These are phyloP conservation scores for Leptographium wingfieldii DNA, from an alignment of 2,329 filamentous ascomycete species.

Conservation along the genomic window DNA sequence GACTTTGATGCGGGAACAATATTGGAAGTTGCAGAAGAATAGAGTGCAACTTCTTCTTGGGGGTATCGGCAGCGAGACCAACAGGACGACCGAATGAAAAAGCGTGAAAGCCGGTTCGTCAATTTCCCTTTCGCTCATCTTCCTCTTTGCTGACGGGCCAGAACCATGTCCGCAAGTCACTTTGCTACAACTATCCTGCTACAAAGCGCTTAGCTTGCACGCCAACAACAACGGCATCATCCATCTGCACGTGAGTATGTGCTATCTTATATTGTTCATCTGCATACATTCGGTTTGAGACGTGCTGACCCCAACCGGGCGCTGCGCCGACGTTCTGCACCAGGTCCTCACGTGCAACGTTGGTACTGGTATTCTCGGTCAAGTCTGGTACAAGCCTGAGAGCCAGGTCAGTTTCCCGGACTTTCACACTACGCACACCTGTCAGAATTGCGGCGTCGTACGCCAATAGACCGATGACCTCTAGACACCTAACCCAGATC, in stretches of 20 bases:
- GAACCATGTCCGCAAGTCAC: conserved; percentile 45
- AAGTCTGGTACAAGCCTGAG: conserved; percentile 42
- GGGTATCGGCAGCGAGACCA: too few species aligned
- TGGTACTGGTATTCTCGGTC: conserved; percentile 46
- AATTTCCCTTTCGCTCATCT: too few species aligned
- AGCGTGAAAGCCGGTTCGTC: too few species aligned
- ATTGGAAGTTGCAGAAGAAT: too few species aligned
- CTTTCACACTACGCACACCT: conserved; percentile 48
- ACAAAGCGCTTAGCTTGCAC: conserved; percentile 33
- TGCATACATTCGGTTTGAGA: too few species aligned
- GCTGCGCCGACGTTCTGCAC: conserved; percentile 48
- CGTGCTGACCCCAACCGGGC: conserved; percentile 20
- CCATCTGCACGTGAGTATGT: conserved; percentile 43
- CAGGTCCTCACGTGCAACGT: conserved; percentile 52
- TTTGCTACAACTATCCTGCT: conserved; percentile 50
- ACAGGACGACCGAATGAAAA: too few species aligned
- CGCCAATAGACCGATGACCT: conserved; percentile 37
- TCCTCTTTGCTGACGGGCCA: conserved; percentile 8
- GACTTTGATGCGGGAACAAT: too few species aligned
- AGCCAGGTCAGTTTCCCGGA: conserved; percentile 41
- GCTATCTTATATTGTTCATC: too few species aligned
- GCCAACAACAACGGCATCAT: conserved; percentile 43
- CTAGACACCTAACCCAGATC: conserved; percentile 25
- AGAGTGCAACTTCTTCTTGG: too few species aligned
- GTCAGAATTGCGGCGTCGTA: conserved; percentile 23